Base-by-base conservation (phyloP, 768 basidiomycete species). In the Russula dissimulans region DNA sequence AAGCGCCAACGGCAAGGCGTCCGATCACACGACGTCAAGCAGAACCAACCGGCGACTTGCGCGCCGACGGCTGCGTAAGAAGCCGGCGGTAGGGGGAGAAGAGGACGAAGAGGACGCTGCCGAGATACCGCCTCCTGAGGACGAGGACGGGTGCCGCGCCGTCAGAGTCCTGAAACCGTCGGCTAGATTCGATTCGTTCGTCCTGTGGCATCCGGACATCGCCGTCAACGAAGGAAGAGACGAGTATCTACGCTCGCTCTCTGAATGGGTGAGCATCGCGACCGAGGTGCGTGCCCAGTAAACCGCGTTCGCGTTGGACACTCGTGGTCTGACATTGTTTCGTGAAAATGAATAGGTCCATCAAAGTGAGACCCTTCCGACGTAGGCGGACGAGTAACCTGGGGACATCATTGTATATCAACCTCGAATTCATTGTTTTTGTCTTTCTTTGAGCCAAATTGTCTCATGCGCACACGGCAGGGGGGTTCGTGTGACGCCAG, bases 161-260 rank as follows among this genome's bases (percentile, higher is more conserved):
- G 69, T 67, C 22, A 75, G 75, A 47, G 71, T 64, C 11, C 70
- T 88, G 57, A 66, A 73, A 7, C 79, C 85, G 4, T 72, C 74
- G 3, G 78, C 80, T 0, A 77, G 75, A 49, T 92, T 92, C 67
- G 75, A 78, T 3, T 82, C 81, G 1, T 81, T 92, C 64, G 79
- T 81, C n/a, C 68, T 92, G 26, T 92, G 90, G 90, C 77, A 83
- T 59, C 79, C 85, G 4, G 91, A 92, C 70, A 78, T 80, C 22
- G 80, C 82, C 0, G 81, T 87, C 1, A 84, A 91, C 61, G 83
- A 83, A 54, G 80, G 78, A 3, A 76, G 73, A 43, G 90, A 92
- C 67, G 88, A 89, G 66, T 92, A 91, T 69, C 70, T 79, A 48
- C 77, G 87, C 15, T 73, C 85, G 3, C 67, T 92, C 62, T 76